A percentile compares a stretch with the other conserved stretches of the same genome.
Evolutionary conservation across 2,329 filamentous ascomycete species (phyloP).

Genomic region (Arthrobotrys sphaeroides): DNA sequence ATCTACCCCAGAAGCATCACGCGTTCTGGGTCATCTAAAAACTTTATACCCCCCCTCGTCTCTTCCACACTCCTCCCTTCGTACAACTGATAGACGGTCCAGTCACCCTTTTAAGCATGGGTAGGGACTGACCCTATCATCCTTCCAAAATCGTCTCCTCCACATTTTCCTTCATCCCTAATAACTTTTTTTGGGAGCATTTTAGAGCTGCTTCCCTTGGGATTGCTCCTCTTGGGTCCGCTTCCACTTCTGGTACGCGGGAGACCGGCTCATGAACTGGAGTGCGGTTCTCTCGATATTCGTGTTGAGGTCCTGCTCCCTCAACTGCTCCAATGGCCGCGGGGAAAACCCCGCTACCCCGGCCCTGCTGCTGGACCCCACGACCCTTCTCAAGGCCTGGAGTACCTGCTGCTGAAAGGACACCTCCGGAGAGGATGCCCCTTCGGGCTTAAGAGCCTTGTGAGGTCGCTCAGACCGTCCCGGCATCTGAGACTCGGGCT

Average conservation of each 20-base stretch:
- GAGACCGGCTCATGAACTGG: not conserved
- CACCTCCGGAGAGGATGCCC: too few species aligned
- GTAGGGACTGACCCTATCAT: not conserved
- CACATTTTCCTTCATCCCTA: not conserved
- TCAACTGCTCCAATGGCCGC: not conserved
- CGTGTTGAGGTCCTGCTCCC: conserved; percentile 4
- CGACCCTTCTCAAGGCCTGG: not conserved
- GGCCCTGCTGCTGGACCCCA: not conserved
- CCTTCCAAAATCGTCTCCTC: not conserved
- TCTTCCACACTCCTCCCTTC: too few species aligned
- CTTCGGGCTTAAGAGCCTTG: conserved; percentile 1
- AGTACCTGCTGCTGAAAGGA: not conserved
- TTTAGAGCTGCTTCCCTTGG: too few species aligned
- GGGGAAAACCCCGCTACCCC: not conserved
- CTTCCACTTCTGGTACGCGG: not conserved
- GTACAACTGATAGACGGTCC: not conserved
- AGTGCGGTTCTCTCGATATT: not conserved
- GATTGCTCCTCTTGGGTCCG: not conserved
- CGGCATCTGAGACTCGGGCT: not conserved
- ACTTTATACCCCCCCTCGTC: too few species aligned
- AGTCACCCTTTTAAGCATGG: not conserved
- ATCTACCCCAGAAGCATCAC: too few species aligned
- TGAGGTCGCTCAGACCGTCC: conserved; percentile 10
- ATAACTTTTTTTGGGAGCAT: too few species aligned
- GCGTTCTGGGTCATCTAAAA: too few species aligned